Base-by-base conservation (phyloP, 257 asterid genomes). In the Gentiana macrophylla region DNA sequence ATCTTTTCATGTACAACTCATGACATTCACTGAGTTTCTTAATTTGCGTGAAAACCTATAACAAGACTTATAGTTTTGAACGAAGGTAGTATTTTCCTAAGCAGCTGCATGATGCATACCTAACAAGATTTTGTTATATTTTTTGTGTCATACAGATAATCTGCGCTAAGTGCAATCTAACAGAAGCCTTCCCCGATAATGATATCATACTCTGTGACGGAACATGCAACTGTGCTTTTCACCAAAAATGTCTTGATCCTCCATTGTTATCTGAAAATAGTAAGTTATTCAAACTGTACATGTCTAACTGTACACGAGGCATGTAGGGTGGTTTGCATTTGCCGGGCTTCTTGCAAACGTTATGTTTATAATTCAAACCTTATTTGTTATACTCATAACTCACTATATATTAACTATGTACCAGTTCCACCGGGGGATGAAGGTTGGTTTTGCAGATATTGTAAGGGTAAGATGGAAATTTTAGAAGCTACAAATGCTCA, bases 381-480 rank as follows among this genome's bases (percentile, higher is more conserved):
- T 4, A 41, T 41, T 41, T 5, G 8, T 5, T 41, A 5, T 66
- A 56, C 54, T 73, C n/a, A n/a, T n/a, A n/a, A n/a, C n/a, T n/a
- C 57, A 64, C 59, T 59, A 45, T 70, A 45, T 70, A 56, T 50
- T 49, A 60, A 64, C 77, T 64, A 48, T 49, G 56, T 73, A 56
- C 62, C 92, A 80, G 94, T 92, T 80, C 97, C 98, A 67, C 94
- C 93, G 41, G 95, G 71, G 56, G 98, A 83, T 59, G 94, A 92
- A 79, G 93, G 97, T 68, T 92, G 98, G 98, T 81, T 88, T 71
- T 92, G 98, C 82, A 83, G 81, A 81, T 85, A 77, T 67, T 92
- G 98, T 64, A 79, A 76, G 80, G 81, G 81, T 74, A 92, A 85
- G 75, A 85, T 81, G 71, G 98, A 88, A 72, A 85, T 92, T 64